These are phyloP conservation scores for Ascodesmis nigricans DNA, from an alignment of 495 filamentous ascomycete species.

Conservation along the genomic window DNA sequence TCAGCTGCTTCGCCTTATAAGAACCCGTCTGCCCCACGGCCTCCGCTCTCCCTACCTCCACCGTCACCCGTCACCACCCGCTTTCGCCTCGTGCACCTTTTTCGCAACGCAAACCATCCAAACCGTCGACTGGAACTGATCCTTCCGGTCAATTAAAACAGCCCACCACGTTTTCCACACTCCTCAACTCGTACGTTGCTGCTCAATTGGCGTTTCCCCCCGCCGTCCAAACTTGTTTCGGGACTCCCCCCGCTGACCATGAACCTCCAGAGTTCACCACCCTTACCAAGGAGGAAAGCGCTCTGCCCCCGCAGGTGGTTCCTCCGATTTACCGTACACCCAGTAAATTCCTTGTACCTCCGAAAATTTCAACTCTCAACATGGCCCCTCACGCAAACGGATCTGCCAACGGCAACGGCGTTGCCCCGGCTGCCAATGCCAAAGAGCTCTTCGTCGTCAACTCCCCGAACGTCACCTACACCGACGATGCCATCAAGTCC, in stretches of 20 bases:
- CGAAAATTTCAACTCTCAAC: constrained; percentile 23
- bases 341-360: constrained; percentile 31
- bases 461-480: constrained; percentile 85
- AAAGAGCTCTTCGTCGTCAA: constrained; percentile 58
- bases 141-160: constrained; percentile 33
- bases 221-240: background rate
- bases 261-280: constrained; percentile 54
- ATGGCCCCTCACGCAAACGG: constrained; percentile 93
- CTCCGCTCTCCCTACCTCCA: background rate
- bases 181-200: constrained; percentile 60
- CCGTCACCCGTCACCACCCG: constrained; percentile 3
- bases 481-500: constrained; percentile 66
- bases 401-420: constrained; percentile 44
- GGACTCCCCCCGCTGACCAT: background rate
- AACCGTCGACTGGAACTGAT: constrained; percentile 29
- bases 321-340: constrained; percentile 53
- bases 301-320: constrained; percentile 67
- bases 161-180: constrained; percentile 82
- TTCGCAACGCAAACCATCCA: constrained; percentile 6
- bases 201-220: background rate
- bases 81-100: constrained; percentile 4
- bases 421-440: constrained; percentile 20
- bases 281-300: constrained; percentile 94
- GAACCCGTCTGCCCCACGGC: background rate
- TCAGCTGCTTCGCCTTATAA: too few relatives aligned